These are phyloP conservation scores for Gastrolobium bilobum DNA, from an alignment of 306 rosid species.

Conservation along the genomic window DNA sequence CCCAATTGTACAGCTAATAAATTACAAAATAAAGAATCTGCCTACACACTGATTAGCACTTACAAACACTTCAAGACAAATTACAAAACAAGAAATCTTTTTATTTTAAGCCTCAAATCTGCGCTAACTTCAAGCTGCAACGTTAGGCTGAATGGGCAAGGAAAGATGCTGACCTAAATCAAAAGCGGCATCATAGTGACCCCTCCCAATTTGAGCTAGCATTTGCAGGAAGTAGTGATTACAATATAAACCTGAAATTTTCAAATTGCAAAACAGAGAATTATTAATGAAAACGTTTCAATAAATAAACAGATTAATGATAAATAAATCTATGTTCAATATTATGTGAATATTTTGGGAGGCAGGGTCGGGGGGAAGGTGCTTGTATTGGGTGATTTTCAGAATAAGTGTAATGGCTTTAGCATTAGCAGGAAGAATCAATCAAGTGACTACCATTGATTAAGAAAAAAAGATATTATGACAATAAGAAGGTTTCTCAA, in stretches of 20 bases:
- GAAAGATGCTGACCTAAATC: conserved; percentile 71
- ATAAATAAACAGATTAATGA: conserved; percentile 26
- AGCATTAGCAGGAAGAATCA: conserved; percentile 2
- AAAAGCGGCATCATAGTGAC: conserved; percentile 73
- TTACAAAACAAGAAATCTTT: conserved; percentile 11
- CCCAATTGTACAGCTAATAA: not conserved
- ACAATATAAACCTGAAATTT: conserved; percentile 78
- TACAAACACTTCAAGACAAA: conserved; percentile 19
- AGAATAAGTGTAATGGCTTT: not conserved
- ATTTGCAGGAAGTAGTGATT: conserved; percentile 94
- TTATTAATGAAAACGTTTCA: conserved; percentile 11
- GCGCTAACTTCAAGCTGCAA: conserved; percentile 17
- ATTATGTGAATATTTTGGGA: not conserved
- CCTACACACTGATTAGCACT: conserved; percentile 24
- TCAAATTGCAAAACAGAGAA: conserved; percentile 35
- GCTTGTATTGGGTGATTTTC: not conserved
- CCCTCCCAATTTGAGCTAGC: conserved; percentile 85
- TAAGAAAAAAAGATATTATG: not conserved
- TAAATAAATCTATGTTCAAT: conserved; percentile 24
- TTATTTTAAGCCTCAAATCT: conserved; percentile 35
- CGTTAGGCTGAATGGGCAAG: not conserved
- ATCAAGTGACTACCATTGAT: not conserved
- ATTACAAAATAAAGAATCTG: not conserved
- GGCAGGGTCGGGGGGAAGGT: not conserved
- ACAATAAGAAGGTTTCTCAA: not conserved